These are phyloP conservation scores for Wickerhamomyces tratensis DNA, from an alignment of 805 yeast species.

Conservation along the genomic window DNA sequence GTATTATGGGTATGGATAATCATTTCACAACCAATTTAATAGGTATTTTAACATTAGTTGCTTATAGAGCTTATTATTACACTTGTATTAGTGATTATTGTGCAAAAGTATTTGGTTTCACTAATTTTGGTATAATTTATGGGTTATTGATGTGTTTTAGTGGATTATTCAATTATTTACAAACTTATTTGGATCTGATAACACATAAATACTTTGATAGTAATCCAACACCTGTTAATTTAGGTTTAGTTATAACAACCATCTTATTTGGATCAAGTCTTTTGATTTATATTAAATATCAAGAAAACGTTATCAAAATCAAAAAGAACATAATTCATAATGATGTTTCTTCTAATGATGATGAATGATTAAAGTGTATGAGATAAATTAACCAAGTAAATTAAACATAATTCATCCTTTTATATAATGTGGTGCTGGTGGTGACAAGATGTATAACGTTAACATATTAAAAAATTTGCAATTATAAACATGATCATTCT, in stretches of 20 bases:
- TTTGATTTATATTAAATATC: slow-evolving; percentile 20
- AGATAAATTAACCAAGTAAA: no score
- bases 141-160: slow-evolving; percentile 78
- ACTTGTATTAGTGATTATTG: slow-evolving; percentile 88
- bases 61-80: slow-evolving; percentile 86
- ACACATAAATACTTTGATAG: slow-evolving; percentile 61
- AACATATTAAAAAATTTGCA: no score
- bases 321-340: no score
- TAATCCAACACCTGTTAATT: slow-evolving; percentile 78
- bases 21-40: slow-evolving; percentile 38
- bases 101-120: slow-evolving; percentile 89
- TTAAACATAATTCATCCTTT: no score
- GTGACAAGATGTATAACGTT: no score
- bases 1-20: slow-evolving; percentile 58
- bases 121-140: slow-evolving; percentile 85
- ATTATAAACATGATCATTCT: no score
- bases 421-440: no score
- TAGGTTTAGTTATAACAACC: slow-evolving; percentile 43
- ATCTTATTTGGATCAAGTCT: slow-evolving; percentile 24
- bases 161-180: slow-evolving; percentile 71
- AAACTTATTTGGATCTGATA: slow-evolving; percentile 54
- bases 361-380: no score
- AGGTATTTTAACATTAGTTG: slow-evolving; percentile 65
- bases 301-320: slow-evolving; percentile 25
- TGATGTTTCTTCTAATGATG: no score